Evolutionary conservation across 1,284 basidiomycete genomes (phyloP).

Genomic region (Violaceomyces palustris): DNA sequence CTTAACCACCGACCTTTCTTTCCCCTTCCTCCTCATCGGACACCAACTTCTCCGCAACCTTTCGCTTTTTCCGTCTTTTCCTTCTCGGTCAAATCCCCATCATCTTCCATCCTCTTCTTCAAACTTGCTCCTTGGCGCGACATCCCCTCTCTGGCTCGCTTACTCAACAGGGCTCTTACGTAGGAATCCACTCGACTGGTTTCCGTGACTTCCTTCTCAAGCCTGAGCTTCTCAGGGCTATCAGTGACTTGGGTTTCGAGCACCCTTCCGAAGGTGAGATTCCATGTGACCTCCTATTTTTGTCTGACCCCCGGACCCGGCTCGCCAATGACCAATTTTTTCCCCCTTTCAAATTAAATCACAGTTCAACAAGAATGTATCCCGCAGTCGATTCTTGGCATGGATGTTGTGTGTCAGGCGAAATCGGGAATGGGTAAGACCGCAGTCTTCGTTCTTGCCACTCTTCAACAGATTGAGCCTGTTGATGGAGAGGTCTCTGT

Average conservation of each 20-base stretch:
- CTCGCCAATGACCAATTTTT: neutral
- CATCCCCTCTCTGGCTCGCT: neutral
- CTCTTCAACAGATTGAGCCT: slow-evolving; percentile 95
- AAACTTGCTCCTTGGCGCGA: neutral
- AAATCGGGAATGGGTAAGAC: slow-evolving; percentile 99
- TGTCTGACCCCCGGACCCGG: too few relatives aligned
- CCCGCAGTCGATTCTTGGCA: slow-evolving; percentile 96
- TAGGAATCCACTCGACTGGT: slow-evolving; percentile 53
- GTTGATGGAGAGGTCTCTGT: slow-evolving; percentile 97
- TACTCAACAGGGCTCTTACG: slow-evolving; percentile 46
- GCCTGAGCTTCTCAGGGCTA: slow-evolving; percentile 91
- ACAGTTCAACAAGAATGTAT: slow-evolving; percentile 99
- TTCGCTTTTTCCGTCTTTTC: slow-evolving; percentile 31
- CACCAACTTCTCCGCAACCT: too few relatives aligned
- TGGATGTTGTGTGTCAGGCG: slow-evolving; percentile 99
- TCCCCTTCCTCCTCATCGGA: too few relatives aligned
- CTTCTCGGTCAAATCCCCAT: slow-evolving; percentile 5
- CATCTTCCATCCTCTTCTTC: neutral
- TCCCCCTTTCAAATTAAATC: neutral
- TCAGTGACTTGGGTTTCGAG: slow-evolving; percentile 98
- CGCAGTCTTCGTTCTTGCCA: slow-evolving; percentile 96
- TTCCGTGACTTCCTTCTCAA: slow-evolving; percentile 83
- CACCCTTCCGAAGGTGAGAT: slow-evolving; percentile 93
- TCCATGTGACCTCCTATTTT: neutral
- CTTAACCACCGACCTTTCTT: too few relatives aligned